Evolutionary conservation across 163 green algal species (phyloP), one percentile per base, ranked within the genome.

Genomic region (Chlamydomonas reinhardtii): DNA sequence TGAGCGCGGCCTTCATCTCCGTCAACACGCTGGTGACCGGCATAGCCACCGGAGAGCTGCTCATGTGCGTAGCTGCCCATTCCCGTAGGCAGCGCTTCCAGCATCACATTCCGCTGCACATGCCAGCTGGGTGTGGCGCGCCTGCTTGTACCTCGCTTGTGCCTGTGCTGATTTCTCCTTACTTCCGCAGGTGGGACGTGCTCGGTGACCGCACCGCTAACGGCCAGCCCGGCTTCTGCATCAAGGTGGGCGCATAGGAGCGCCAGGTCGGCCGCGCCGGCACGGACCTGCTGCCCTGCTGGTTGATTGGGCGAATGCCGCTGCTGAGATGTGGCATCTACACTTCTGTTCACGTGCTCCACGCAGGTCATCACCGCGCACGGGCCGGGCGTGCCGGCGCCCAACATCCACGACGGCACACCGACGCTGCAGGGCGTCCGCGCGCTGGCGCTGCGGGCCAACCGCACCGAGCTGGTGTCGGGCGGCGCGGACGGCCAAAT

Each of bases 401-500:
- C 88, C 54, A 91, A 77, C 73, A 75, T 94, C 0, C 88, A 91
- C 73, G 84, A 94, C 73, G 90, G 91, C 22, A 85, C 87, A 61
- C 83, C 68, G 0, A 71, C 85, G n/a, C 84, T 94, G 73, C 72
- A 87, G 43, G 92, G 92, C 15, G 89, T 94, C 43, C 83, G 91
- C 24, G 88, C 66, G 14, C 82, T 95, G 89, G 87, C 87, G n/a
- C 74, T 94, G 34, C 76, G 90, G 17, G 78, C 74, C 19, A 89
- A 83, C 83, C 86, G 79, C 86, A 92, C 82, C 32, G 93, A 91
- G 88, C 82, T 95, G 43, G 76, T 94, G 16, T 94, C 77, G 4
- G 91, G 89, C 22, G 93, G 93, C 22, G 86, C 90, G 31, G 93
- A 95, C 70, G 91, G 93, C 2, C 43, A 39, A 20, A 75, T 94